Base-by-base conservation (phyloP, 768 basidiomycete species). In the Collybiopsis confluens region DNA sequence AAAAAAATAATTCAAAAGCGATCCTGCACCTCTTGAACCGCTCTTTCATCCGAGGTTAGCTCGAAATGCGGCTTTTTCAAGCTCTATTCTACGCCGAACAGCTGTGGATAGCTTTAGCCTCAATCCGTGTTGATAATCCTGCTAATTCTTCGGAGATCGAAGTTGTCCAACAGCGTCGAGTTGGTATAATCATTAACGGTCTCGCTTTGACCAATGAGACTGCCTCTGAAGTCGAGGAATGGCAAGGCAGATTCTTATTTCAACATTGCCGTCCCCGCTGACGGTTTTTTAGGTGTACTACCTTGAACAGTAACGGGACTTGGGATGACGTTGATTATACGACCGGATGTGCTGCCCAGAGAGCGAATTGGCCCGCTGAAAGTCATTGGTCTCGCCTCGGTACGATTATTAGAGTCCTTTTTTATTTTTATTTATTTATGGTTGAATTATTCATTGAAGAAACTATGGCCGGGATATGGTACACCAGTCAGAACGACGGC, bases 281-380 rank as follows among this genome's bases (percentile, higher is more conserved):
- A 33, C 30, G 13, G 30, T 13, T 5, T 33, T 33, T 5, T 23
- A 45, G 45, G 45, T 20, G n/a, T 28, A 4, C 8, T 23, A 24
- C 45, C 45, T 45, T 45, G 20, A 27, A 27, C 24, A 7, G 68
- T 10, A 66, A 70, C 61, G 80, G 78, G 5, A 77, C 76, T 63
- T 83, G 82, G 82, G 78, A 80, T 1, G 78, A 80, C 59, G 71
- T 88, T 16, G 76, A 87, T 59, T 86, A 86, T 59, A 75, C 80
- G 0, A 72, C 81, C 20, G 86, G 86, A 6, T 88, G 86, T 56
- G 62, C 65, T 38, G 86, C 82, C 5, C 76, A 75, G 52, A 73
- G 79, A 10, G 85, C 85, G 4, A 88, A 84, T 58, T 88, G 86
- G 86, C 85, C 84, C 8, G 85, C 85, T 11, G 73, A 81, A 63